Percentiles rank a stretch among this genome's conserved stretches.
Evolutionary conservation across 345 rosid genomes (phyloP).

Genomic region (Rhizophora mangle): DNA sequence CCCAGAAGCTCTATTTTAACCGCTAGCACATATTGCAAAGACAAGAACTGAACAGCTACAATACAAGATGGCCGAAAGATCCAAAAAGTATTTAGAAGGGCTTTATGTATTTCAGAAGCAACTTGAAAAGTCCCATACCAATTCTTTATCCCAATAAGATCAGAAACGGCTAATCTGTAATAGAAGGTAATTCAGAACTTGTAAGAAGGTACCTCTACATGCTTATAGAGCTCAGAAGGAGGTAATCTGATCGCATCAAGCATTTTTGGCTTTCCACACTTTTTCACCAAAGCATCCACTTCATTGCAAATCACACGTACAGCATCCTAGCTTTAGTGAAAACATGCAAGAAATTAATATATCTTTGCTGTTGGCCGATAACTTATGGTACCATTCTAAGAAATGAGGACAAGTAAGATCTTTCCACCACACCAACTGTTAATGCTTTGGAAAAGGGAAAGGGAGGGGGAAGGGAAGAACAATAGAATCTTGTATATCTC

Average conservation of each 20-base stretch:
- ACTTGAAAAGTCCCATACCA: not conserved
- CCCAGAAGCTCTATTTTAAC: not conserved
- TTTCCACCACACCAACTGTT: not conserved
- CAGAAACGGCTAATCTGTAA: not conserved
- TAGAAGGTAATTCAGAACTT: constrained; percentile 1
- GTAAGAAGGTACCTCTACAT: constrained; percentile 64
- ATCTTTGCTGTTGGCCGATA: not conserved
- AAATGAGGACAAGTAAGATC: not conserved
- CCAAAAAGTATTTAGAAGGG: not conserved
- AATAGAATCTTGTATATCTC: not conserved
- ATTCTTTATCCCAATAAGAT: not conserved
- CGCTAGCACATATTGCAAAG: not conserved
- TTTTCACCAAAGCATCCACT: constrained; percentile 68
- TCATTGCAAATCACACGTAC: constrained; percentile 72
- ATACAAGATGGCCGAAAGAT: not conserved
- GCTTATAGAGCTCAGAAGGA: constrained; percentile 75
- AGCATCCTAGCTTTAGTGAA: constrained; percentile 64
- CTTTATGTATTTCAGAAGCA: not conserved
- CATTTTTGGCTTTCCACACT: constrained; percentile 90
- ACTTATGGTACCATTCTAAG: not conserved
- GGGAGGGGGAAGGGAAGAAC: not conserved
- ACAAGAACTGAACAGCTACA: not conserved
- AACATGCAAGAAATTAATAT: constrained; percentile 18
- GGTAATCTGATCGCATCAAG: constrained; percentile 83
- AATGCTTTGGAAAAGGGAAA: not conserved